Conservation (phyloP, 1,284 basidiomycete genomes). For the Boletus putidus region DNA sequence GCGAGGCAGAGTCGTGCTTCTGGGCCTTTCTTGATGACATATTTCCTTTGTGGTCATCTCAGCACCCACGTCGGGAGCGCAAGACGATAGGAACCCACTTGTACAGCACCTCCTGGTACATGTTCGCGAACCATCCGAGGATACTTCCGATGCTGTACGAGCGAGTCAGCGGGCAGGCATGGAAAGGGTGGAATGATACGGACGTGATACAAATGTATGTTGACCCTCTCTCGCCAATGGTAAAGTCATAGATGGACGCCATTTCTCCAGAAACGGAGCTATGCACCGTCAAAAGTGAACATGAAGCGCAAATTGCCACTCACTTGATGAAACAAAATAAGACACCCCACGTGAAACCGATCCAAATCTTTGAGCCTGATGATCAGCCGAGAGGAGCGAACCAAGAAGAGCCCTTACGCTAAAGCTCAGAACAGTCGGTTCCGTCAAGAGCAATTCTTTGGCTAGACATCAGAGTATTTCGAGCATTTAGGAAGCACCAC, state of each 20-base stretch:
- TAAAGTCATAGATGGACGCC: slow-evolving; percentile 51
- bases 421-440: slow-evolving; percentile 61
- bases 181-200: slow-evolving; percentile 13
- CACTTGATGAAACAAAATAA: slow-evolving; percentile 57
- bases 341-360: slow-evolving; percentile 64
- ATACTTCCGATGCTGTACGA: slow-evolving; percentile 34
- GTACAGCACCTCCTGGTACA: slow-evolving; percentile 54
- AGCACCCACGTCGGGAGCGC: slow-evolving; percentile 11
- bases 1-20: slow-evolving; percentile 65
- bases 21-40: slow-evolving; percentile 49
- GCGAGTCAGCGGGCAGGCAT: neutral
- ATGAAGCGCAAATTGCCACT: slow-evolving; percentile 19
- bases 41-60: slow-evolving; percentile 28
- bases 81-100: slow-evolving; percentile 22
- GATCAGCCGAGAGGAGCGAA: slow-evolving; percentile 9
- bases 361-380: slow-evolving; percentile 47
- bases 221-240: slow-evolving; percentile 50
- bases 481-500: slow-evolving; percentile 19
- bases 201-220: slow-evolving; percentile 53
- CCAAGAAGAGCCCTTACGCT: slow-evolving; percentile 40
- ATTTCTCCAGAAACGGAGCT: slow-evolving; percentile 56
- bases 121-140: slow-evolving; percentile 31
- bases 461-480: slow-evolving; percentile 8
- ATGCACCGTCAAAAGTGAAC: neutral
- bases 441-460: slow-evolving; percentile 54